Evolutionary conservation across 164 flowering plant genomes (phyloP).

Genomic region (Tetrastigma voinierianum): DNA sequence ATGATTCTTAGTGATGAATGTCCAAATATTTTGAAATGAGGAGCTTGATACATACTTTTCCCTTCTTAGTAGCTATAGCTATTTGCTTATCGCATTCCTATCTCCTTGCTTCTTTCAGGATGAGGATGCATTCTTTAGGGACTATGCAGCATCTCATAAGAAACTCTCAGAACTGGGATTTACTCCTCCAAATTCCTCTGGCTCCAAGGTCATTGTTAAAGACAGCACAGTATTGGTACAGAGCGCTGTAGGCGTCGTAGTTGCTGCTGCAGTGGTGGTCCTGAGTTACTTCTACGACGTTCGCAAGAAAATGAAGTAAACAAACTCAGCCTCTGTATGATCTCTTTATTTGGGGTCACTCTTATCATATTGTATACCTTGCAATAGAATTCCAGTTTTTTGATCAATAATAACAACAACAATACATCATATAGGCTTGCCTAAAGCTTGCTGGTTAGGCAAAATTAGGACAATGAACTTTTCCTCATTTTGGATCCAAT

Average conservation of each 20-base stretch:
- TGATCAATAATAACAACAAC: too few species aligned
- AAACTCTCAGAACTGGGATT: slow-evolving; percentile 67
- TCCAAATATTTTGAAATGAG: too few species aligned
- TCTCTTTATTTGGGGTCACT: background rate
- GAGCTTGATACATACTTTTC: too few species aligned
- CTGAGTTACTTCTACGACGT: slow-evolving; percentile 59
- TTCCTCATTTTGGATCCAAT: background rate
- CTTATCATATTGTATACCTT: too few species aligned
- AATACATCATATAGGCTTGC: too few species aligned
- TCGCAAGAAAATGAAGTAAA: slow-evolving; percentile 40
- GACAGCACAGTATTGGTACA: slow-evolving; percentile 40
- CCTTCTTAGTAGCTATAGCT: too few species aligned
- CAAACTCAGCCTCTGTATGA: background rate
- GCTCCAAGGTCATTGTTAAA: slow-evolving; percentile 16
- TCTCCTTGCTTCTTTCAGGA: slow-evolving; percentile 37
- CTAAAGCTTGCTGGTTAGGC: background rate
- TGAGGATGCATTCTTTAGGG: slow-evolving; percentile 69
- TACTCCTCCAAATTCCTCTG: slow-evolving; percentile 27
- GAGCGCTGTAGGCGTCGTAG: slow-evolving; percentile 66
- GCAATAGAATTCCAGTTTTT: too few species aligned
- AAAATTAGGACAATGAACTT: background rate
- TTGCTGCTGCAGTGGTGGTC: slow-evolving; percentile 66
- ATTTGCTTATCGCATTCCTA: background rate
- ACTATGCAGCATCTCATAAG: slow-evolving; percentile 71
- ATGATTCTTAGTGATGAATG: too few species aligned